Evolutionary conservation across 441 rosid species (phyloP).

Genomic region (Adansonia madagascariensis): DNA sequence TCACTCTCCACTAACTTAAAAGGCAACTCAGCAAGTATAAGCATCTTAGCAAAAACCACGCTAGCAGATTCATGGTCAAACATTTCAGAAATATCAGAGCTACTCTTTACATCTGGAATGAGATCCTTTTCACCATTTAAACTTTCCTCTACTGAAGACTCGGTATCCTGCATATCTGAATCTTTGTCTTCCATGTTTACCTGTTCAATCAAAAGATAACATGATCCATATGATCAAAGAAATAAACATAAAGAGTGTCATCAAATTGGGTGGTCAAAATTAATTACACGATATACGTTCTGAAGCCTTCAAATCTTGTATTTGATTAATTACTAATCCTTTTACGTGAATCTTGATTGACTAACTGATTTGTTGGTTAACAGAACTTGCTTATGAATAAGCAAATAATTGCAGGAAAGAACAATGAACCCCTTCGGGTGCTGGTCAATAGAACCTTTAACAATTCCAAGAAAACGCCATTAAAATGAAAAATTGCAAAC

Average conservation of each 20-base stretch:
- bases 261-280: background rate
- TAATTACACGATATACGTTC: background rate
- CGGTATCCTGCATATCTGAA: background rate
- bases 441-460: background rate
- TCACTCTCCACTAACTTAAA: no score
- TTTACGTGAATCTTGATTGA: background rate
- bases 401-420: background rate
- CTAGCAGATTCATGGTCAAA: no score
- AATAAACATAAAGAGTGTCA: background rate
- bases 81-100: no score
- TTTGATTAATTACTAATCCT: background rate
- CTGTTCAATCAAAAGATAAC: background rate
- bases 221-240: background rate
- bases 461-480: no score
- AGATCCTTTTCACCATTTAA: no score
- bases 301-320: background rate
- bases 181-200: background rate
- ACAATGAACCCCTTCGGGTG: background rate
- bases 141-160: no score
- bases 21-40: no score
- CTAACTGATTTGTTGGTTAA: background rate
- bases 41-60: no score
- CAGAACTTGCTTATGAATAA: background rate
- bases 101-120: no score
- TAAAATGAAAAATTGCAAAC: no score